Base-by-base conservation (phyloP, 108 stramenopile species). In the Discostella pseudostelligera region DNA sequence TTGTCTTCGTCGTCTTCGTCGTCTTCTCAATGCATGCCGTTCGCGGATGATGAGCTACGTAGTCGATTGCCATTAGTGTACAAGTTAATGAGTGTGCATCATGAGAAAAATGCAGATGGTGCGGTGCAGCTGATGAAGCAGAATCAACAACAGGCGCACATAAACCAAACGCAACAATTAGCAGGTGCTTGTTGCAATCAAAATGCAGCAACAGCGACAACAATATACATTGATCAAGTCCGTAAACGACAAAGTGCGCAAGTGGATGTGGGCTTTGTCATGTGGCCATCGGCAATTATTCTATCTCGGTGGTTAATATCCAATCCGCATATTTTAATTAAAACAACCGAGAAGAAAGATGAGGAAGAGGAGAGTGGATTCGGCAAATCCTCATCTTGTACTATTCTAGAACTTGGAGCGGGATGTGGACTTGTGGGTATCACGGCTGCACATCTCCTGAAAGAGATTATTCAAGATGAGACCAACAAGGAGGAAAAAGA, bases 261-360 rank as follows among this genome's bases (percentile, higher is more conserved):
- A 56, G 78, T 76, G 32, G 92, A 93, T 72, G 92, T 93, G 17
- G 92, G 92, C 20, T 93, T 88, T 73, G 85, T 93, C 17, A 79
- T 90, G 85, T 93, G 92, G 92, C 92, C 92, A 20, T 89, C 88
- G 12, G 88, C 92, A 10, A 86, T 93, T 3, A 84, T 76, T 2
- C 60, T 93, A 17, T 69, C 88, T 16, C 74, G 81, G n/a, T 93
- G 87, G 85, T 42, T 93, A 4, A 50, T 83, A 26, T 56, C 72
- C 9, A 83, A 89, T 63, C 72, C 78, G 20, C 29, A 47, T 36
- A 7, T 74, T 19, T 36, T 83, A n/a, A 10, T 29, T 22, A n/a
- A 55, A 45, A 16, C 66, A 61, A 40, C 58, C 65, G 9, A 25
- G 37, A 25, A 40, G 43, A 45, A 25, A 26, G 40, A 21, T 42